phyloP scores from a whole-genome alignment of 345 rosid species.

The Iberis pinnata region DNA sequence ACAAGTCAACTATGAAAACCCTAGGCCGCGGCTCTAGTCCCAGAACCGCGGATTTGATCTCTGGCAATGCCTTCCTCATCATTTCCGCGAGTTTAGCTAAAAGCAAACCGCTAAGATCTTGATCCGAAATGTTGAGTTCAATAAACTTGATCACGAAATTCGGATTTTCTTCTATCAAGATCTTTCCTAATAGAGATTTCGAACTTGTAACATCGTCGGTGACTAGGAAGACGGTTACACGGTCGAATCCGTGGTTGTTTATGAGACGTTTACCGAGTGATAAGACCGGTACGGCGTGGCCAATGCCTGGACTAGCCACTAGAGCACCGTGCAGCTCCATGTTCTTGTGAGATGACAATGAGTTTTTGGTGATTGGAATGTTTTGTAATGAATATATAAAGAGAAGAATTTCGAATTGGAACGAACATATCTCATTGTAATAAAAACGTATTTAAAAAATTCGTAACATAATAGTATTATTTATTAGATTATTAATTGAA shows the following conservation, averaged over 20 bases:
- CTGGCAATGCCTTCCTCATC: slow-evolving; percentile 39
- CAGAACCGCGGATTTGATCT: slow-evolving; percentile 33
- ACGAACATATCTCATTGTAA: too few species aligned
- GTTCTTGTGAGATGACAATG: slow-evolving; percentile 1
- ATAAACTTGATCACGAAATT: slow-evolving; percentile 27
- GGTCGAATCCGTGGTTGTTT: slow-evolving; percentile 18
- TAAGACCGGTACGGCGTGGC: slow-evolving; percentile 28
- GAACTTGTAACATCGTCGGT: slow-evolving; percentile 21
- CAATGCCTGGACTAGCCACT: slow-evolving; percentile 36
- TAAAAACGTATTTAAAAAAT: too few species aligned
- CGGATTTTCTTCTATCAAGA: slow-evolving; percentile 7
- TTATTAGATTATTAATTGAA: neutral
- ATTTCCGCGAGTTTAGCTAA: slow-evolving; percentile 27
- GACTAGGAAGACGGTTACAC: slow-evolving; percentile 25
- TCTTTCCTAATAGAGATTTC: slow-evolving; percentile 9
- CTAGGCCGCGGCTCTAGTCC: slow-evolving; percentile 28
- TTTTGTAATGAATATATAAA: slow-evolving; percentile 5
- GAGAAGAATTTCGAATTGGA: too few species aligned
- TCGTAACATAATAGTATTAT: too few species aligned
- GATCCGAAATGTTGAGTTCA: slow-evolving; percentile 23
- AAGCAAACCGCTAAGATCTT: slow-evolving; percentile 21
- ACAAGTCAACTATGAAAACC: slow-evolving; percentile 41
- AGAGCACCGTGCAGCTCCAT: slow-evolving; percentile 28
- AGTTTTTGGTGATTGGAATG: slow-evolving; percentile 11
- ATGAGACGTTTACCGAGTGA: slow-evolving; percentile 27